phyloP scores from a whole-genome alignment of 2,329 filamentous ascomycete genomes.

The Diaporthe citriasiana region DNA sequence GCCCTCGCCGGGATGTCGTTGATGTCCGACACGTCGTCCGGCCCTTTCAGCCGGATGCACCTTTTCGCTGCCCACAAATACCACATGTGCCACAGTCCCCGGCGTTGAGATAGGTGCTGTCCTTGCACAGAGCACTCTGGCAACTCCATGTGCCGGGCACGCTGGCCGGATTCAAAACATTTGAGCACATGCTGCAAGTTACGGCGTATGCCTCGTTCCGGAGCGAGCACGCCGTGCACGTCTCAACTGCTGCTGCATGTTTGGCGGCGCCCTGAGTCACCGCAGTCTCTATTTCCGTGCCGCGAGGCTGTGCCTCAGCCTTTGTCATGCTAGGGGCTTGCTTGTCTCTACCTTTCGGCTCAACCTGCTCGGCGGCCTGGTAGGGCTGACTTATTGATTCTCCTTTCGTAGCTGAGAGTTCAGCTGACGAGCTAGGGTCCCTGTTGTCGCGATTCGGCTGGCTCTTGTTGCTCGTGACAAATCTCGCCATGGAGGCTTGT shows the following conservation, averaged over 20 bases:
- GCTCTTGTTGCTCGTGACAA: conserved; percentile 29
- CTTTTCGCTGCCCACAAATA: conserved; percentile 69
- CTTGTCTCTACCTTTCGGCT: conserved; percentile 14
- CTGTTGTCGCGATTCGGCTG: conserved; percentile 14
- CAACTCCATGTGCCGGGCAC: conserved; percentile 76
- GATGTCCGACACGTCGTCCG: conserved; percentile 34
- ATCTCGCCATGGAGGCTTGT: conserved; percentile 54
- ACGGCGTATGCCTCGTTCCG: conserved; percentile 67
- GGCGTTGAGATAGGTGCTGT: conserved; percentile 74
- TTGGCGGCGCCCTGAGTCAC: conserved; percentile 8
- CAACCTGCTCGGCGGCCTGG: conserved; percentile 34
- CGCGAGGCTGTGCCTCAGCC: conserved; percentile 20
- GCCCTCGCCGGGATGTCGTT: conserved; percentile 4
- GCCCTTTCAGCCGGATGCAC: conserved; percentile 28
- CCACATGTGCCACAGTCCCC: conserved; percentile 79
- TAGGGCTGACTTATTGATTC: neutral
- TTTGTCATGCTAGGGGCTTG: conserved; percentile 9
- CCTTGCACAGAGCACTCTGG: conserved; percentile 66
- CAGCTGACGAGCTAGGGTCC: neutral
- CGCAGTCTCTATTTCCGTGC: conserved; percentile 26
- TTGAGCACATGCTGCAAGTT: conserved; percentile 78
- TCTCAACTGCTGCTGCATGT: conserved; percentile 3
- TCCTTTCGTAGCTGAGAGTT: neutral
- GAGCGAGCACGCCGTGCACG: conserved; percentile 78
- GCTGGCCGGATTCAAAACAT: conserved; percentile 72